Conservation (phyloP, 768 basidiomycete species). For the Boletus rufocinnamomeus region DNA sequence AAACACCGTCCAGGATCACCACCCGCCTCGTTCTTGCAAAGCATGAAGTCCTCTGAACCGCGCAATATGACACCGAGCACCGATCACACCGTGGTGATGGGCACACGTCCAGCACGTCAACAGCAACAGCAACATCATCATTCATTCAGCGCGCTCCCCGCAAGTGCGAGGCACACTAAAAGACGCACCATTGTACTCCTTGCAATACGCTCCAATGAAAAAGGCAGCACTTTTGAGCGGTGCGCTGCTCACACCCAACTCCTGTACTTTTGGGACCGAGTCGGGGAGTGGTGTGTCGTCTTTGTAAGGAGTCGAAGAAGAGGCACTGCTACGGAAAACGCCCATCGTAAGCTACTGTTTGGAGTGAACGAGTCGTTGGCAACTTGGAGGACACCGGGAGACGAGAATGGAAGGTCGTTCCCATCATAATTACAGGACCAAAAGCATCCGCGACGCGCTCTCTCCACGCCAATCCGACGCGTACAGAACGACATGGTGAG, state of each 20-base stretch:
- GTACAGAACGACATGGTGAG: slow-evolving; percentile 24
- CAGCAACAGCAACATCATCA: neutral
- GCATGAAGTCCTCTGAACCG: slow-evolving; percentile 86
- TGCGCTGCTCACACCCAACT: slow-evolving; percentile 87
- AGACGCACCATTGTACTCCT: slow-evolving; percentile 91
- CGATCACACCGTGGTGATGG: neutral
- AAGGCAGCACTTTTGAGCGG: slow-evolving; percentile 96
- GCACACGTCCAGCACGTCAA: neutral
- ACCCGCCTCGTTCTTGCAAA: slow-evolving; percentile 91
- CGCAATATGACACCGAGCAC: slow-evolving; percentile 20
- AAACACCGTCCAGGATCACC: slow-evolving; percentile 86
- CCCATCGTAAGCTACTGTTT: slow-evolving; percentile 44
- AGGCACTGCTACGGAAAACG: slow-evolving; percentile 50
- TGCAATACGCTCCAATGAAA: slow-evolving; percentile 95
- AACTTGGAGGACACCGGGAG: slow-evolving; percentile 20
- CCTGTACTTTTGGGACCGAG: slow-evolving; percentile 75
- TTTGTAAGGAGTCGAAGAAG: slow-evolving; percentile 51
- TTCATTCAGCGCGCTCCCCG: slow-evolving; percentile 13
- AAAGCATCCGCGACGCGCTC: neutral
- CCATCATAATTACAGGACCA: slow-evolving; percentile 5
- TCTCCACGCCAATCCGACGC: neutral
- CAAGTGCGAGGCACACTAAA: neutral
- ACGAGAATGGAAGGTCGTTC: slow-evolving; percentile 30
- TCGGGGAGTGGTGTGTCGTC: slow-evolving; percentile 69
- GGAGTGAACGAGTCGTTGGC: slow-evolving; percentile 8